A percentile compares a stretch with the other conserved stretches of the same genome.
phyloP scores from a whole-genome alignment of 768 basidiomycete genomes.

The Russula griseocarnosa region DNA sequence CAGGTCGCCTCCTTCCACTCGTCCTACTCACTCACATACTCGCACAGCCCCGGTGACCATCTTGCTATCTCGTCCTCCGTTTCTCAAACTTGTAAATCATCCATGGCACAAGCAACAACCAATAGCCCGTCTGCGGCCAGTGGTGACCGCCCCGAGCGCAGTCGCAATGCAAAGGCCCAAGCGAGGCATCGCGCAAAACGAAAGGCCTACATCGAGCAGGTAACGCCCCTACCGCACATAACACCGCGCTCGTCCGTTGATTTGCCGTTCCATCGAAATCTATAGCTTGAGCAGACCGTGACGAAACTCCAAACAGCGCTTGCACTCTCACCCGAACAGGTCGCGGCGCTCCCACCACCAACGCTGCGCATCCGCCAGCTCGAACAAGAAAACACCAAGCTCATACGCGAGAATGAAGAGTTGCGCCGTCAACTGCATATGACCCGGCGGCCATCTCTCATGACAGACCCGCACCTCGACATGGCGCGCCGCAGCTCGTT shows the following conservation, averaged over 20 bases:
- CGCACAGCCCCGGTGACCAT: not conserved
- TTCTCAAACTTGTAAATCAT: not conserved
- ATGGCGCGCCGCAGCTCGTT: constrained; percentile 24
- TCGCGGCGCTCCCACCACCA: constrained; percentile 67
- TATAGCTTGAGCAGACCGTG: constrained; percentile 78
- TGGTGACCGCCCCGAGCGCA: constrained; percentile 55
- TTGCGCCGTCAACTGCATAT: constrained; percentile 57
- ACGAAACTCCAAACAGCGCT: constrained; percentile 77
- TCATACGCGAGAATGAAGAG: constrained; percentile 71
- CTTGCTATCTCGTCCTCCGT: not conserved
- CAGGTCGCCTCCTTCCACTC: constrained; percentile 10
- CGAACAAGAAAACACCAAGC: constrained; percentile 70
- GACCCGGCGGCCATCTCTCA: constrained; percentile 25
- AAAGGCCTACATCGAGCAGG: constrained; percentile 91
- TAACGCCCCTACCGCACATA: constrained; percentile 30
- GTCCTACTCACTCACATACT: not conserved
- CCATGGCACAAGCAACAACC: constrained; percentile 19
- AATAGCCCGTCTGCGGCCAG: not conserved
- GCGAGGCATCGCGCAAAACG: constrained; percentile 87
- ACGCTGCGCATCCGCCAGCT: constrained; percentile 75
- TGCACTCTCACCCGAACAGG: constrained; percentile 69
- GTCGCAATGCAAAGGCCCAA: constrained; percentile 85
- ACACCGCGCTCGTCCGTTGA: not conserved
- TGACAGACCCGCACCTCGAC: constrained; percentile 28
- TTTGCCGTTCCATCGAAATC: not conserved